A percentile compares a stretch with the other conserved stretches of the same genome.
These are phyloP conservation scores for Agrocybe pediades DNA, from an alignment of 768 basidiomycete genomes.

Conservation along the genomic window DNA sequence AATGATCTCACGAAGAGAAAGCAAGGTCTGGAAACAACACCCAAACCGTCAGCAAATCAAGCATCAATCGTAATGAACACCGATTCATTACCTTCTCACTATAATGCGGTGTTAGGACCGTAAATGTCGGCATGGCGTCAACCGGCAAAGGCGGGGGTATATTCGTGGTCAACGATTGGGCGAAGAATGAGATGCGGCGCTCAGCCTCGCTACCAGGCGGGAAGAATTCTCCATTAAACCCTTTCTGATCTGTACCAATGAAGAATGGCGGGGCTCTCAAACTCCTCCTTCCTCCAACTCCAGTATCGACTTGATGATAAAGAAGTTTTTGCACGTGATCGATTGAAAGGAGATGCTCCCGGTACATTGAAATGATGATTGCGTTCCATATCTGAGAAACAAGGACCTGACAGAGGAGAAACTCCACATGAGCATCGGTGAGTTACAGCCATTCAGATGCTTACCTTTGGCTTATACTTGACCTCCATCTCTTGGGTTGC, in stretches of 20 bases:
- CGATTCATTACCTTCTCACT: constrained; percentile 78
- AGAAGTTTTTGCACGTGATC: constrained; percentile 98
- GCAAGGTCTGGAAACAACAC: constrained; percentile 65
- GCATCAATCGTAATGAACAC: background rate
- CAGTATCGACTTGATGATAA: constrained; percentile 92
- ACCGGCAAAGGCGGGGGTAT: constrained; percentile 93
- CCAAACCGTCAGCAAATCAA: background rate
- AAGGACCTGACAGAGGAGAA: constrained; percentile 62
- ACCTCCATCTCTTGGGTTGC: constrained; percentile 96
- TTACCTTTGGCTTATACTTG: constrained; percentile 98
- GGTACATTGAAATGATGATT: constrained; percentile 99
- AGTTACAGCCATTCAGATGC: constrained; percentile 17
- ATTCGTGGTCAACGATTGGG: constrained; percentile 94
- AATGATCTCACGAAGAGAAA: constrained; percentile 97
- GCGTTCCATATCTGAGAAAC: constrained; percentile 99
- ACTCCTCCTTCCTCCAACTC: constrained; percentile 81
- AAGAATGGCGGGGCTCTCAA: constrained; percentile 97
- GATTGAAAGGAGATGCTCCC: constrained; percentile 97
- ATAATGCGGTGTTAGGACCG: constrained; percentile 97
- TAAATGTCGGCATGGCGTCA: constrained; percentile 99
- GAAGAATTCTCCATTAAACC: constrained; percentile 85
- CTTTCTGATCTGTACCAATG: constrained; percentile 91
- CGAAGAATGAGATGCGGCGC: constrained; percentile 97
- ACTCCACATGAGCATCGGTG: constrained; percentile 2
- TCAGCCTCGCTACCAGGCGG: constrained; percentile 94